Percentiles rank a stretch among this genome's conserved stretches.
These are phyloP conservation scores for Sarocladiaceae sp. DNA, from an alignment of 2,329 filamentous ascomycete genomes.

Conservation along the genomic window DNA sequence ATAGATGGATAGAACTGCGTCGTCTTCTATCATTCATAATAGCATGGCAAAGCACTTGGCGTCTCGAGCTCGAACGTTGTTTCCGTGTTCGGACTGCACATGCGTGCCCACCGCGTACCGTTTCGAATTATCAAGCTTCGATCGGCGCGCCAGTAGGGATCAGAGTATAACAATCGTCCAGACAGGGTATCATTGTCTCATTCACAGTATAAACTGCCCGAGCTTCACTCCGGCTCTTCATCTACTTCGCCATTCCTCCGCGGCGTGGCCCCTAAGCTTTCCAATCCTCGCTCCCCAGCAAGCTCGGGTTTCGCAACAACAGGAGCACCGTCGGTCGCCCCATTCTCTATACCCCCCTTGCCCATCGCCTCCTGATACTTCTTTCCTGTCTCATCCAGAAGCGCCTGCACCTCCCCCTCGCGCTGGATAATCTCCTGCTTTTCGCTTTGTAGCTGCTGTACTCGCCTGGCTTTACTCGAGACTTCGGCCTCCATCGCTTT, in stretches of 20 bases:
- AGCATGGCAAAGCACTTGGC: no score
- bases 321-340: conserved; percentile 11
- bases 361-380: conserved; percentile 43
- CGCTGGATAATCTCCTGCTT: conserved; percentile 60
- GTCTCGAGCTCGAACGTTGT: no score
- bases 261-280: conserved; percentile 28
- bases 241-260: conserved; percentile 18
- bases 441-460: conserved; percentile 63
- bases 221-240: conserved; percentile 10
- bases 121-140: no score
- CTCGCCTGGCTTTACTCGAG: conserved; percentile 51
- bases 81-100: no score
- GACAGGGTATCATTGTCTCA: conserved; percentile 7
- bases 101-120: no score
- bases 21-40: no score
- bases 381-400: conserved; percentile 75
- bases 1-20: no score
- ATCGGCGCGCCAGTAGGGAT: no score
- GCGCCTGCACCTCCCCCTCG: conserved; percentile 71
- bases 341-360: conserved; percentile 17
- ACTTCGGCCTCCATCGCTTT: conserved; percentile 58
- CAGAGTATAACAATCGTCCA: background rate
- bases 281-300: conserved; percentile 26
- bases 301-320: conserved; percentile 15
- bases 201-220: background rate